A percentile compares a stretch with the other conserved stretches of the same genome.
These are phyloP conservation scores for Flaveria floridana DNA, from an alignment of 140 eudicot genomes.

Conservation along the genomic window DNA sequence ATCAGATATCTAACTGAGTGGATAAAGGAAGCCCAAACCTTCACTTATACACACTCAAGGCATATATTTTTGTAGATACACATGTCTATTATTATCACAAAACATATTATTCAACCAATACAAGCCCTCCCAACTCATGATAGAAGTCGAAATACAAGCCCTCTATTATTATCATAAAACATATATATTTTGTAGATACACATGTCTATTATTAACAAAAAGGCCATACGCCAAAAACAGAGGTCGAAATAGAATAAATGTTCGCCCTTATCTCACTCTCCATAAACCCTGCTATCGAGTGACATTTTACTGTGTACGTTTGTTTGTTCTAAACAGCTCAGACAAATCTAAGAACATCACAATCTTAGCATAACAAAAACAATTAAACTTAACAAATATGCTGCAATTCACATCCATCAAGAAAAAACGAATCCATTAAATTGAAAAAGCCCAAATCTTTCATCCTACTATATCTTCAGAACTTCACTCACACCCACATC, in stretches of 20 bases:
- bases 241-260: too few relatives aligned
- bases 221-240: too few relatives aligned
- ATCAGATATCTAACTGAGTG: too few relatives aligned
- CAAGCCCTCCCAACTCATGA: neutral
- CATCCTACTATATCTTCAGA: neutral
- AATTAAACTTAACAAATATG: neutral
- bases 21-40: neutral
- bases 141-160: too few relatives aligned
- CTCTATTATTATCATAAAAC: too few relatives aligned
- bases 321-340: neutral
- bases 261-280: too few relatives aligned
- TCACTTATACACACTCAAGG: neutral
- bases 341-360: slow-evolving; percentile 1
- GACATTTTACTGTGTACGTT: too few relatives aligned
- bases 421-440: neutral
- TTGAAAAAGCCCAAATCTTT: slow-evolving; percentile 12
- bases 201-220: too few relatives aligned
- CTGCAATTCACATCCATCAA: neutral
- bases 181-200: too few relatives aligned
- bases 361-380: neutral
- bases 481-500: too few relatives aligned
- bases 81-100: neutral
- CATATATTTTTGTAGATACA: neutral
- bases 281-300: too few relatives aligned
- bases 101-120: neutral